Evolutionary conservation across 2,329 filamentous ascomycete genomes (phyloP).

Genomic region (Colletotrichum sp.): DNA sequence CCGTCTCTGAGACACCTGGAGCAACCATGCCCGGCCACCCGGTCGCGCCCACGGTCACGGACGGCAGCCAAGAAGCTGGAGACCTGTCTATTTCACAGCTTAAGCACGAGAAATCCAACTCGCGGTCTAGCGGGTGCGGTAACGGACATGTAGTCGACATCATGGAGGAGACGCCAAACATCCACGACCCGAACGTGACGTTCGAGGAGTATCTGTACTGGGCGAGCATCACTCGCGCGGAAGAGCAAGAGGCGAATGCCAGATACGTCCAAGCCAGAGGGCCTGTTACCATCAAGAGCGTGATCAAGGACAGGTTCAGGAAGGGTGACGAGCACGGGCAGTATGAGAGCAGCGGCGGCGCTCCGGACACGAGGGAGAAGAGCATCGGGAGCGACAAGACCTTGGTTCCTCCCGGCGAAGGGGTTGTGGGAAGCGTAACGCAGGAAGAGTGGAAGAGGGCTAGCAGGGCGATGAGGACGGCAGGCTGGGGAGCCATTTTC

Average conservation of each 20-base stretch:
- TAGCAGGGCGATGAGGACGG: constrained; percentile 49
- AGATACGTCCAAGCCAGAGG: constrained; percentile 11
- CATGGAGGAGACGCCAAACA: background rate
- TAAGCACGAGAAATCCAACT: background rate
- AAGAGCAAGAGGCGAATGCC: constrained; percentile 20
- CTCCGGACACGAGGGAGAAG: background rate
- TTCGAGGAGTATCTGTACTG: constrained; percentile 32
- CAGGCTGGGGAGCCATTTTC: constrained; percentile 50
- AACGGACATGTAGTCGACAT: background rate
- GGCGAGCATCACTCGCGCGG: constrained; percentile 26
- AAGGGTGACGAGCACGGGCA: constrained; percentile 17
- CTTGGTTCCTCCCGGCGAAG: background rate
- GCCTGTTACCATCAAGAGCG: constrained; percentile 14
- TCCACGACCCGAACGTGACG: constrained; percentile 26
- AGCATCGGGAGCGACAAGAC: background rate
- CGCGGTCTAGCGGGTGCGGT: background rate
- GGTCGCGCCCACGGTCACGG: background rate
- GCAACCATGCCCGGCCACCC: background rate
- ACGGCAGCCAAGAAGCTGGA: background rate
- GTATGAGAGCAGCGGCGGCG: background rate
- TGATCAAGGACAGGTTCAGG: constrained; percentile 21
- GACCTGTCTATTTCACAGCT: background rate
- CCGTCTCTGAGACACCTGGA: constrained; percentile 4
- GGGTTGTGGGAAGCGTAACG: constrained; percentile 17
- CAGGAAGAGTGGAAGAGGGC: constrained; percentile 52